phyloP scores from a whole-genome alignment of 169 alveolate species.

The Plasmodium gallinaceum region DNA sequence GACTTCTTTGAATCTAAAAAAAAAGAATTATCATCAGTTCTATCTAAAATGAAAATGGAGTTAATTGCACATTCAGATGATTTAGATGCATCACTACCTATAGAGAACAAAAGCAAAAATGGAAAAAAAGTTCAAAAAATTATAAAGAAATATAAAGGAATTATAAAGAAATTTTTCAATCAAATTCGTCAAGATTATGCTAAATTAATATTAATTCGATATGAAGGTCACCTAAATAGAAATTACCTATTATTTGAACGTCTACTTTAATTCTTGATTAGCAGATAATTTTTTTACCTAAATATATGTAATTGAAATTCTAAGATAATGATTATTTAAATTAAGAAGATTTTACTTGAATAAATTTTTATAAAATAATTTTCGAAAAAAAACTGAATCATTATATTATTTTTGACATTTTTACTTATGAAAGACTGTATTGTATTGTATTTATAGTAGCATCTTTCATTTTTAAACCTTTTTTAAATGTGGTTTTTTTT shows the following conservation, averaged over 20 bases:
- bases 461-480: too few species aligned
- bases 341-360: too few species aligned
- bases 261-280: background rate
- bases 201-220: slow-evolving; percentile 15
- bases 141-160: slow-evolving; percentile 21
- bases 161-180: slow-evolving; percentile 17
- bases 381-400: too few species aligned
- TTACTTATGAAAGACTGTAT: too few species aligned
- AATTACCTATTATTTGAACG: slow-evolving; percentile 33
- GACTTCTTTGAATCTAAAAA: slow-evolving; percentile 48
- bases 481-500: too few species aligned
- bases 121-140: slow-evolving; percentile 7
- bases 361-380: too few species aligned
- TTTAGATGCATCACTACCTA: slow-evolving; percentile 4
- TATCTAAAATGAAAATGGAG: slow-evolving; percentile 48
- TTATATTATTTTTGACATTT: too few species aligned
- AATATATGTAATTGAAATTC: background rate
- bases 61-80: slow-evolving; percentile 16
- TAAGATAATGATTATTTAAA: too few species aligned
- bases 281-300: background rate
- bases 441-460: too few species aligned
- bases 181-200: slow-evolving; percentile 52
- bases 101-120: background rate
- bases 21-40: slow-evolving; percentile 18
- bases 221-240: slow-evolving; percentile 16